Evolutionary conservation across 148 eudicot species (phyloP).

Genomic region (Nepenthes mirabilis): DNA sequence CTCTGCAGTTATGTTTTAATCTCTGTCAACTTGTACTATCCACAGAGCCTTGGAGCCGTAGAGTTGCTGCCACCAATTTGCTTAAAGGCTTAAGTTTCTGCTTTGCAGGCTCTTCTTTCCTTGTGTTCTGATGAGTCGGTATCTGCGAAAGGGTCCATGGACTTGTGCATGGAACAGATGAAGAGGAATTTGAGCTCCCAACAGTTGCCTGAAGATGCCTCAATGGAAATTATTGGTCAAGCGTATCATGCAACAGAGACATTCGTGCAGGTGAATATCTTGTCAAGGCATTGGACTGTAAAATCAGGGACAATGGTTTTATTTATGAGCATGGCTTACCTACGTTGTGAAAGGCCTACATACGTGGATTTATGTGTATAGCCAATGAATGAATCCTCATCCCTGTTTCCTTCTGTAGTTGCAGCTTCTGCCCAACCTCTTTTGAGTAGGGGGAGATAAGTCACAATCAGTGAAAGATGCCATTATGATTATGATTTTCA

Average conservation of each 20-base stretch:
- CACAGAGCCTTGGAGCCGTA: no score
- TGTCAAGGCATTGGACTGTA: neutral
- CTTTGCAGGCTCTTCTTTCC: conserved; percentile 69
- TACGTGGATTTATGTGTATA: neutral
- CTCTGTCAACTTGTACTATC: no score
- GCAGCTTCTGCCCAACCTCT: neutral
- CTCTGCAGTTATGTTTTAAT: no score
- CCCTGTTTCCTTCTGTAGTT: neutral
- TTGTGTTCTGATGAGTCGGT: conserved; percentile 74
- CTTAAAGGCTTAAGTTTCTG: conserved; percentile 7
- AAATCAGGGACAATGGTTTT: neutral
- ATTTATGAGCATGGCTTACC: neutral
- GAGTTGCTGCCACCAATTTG: neutral
- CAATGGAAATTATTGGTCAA: conserved; percentile 85
- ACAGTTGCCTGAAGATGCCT: conserved; percentile 78
- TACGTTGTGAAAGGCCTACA: neutral
- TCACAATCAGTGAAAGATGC: no score
- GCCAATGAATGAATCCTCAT: neutral
- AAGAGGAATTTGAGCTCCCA: conserved; percentile 59
- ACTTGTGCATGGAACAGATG: conserved; percentile 87
- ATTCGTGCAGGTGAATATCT: conserved; percentile 70
- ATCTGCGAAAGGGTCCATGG: conserved; percentile 83
- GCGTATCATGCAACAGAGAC: conserved; percentile 96
- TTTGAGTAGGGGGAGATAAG: neutral
- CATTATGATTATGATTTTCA: no score